These are phyloP conservation scores for Ophiostoma sp. DNA, from an alignment of 2,329 filamentous ascomycete genomes.

Conservation along the genomic window DNA sequence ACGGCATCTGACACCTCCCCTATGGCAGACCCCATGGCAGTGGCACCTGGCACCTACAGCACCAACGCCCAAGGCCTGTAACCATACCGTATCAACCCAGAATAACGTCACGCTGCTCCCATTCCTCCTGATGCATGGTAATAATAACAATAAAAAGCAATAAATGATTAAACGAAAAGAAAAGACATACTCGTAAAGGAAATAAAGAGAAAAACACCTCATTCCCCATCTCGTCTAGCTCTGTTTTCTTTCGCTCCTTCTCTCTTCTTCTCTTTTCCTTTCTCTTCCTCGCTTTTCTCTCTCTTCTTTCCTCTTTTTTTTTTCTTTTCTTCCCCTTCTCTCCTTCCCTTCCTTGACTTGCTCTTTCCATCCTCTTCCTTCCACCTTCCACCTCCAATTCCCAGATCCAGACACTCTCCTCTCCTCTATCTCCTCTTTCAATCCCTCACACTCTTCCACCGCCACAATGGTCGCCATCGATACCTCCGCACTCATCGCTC, in stretches of 20 bases:
- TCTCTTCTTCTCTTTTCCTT: not conserved
- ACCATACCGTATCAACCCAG: not conserved
- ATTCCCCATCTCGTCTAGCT: constrained; percentile 13
- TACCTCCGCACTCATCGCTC: constrained; percentile 30
- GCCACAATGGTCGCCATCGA: constrained; percentile 36
- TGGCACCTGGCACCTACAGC: not conserved
- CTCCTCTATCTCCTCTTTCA: constrained; percentile 4
- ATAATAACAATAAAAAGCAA: not conserved
- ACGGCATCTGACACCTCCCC: not conserved
- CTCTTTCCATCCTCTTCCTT: constrained; percentile 13
- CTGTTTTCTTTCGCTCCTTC: constrained; percentile 13
- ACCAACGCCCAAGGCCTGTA: not conserved
- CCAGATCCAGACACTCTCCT: constrained; percentile 17
- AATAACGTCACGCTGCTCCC: constrained; percentile 6
- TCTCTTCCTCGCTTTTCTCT: not conserved
- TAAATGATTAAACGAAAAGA: constrained; percentile 13
- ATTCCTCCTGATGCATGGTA: not conserved
- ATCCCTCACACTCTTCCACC: not conserved
- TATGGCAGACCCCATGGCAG: not conserved
- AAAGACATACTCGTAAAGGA: constrained; percentile 15
- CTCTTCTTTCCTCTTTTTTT: constrained; percentile 7
- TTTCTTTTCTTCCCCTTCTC: not conserved
- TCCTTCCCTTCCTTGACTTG: not conserved
- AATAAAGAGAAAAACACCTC: constrained; percentile 6
- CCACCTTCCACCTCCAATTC: constrained; percentile 17